Evolutionary conservation across 768 basidiomycete genomes (phyloP), one percentile per base, ranked within the genome.

Genomic region (Boletus rubropictus): DNA sequence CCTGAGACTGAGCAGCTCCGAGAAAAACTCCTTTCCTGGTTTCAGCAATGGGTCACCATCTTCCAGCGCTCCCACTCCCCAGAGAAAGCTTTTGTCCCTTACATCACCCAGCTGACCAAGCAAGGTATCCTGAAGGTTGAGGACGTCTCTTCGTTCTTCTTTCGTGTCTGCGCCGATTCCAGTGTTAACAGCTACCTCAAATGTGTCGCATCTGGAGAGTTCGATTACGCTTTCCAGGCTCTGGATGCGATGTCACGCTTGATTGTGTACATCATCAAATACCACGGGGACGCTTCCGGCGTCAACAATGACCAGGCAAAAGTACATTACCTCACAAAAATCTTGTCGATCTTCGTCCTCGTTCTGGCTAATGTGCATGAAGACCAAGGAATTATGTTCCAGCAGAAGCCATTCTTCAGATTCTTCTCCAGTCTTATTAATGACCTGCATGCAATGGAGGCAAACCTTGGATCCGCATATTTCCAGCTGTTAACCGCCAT

Each of bases 221-320:
- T 76, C 51, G 79, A 80, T 29, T 79, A 80, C 47, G 82, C 89
- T 20, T 97, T 94, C 74, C 92, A 90, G 63, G 88, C 92, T 14
- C 74, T 98, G 58, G 96, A 99, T 66, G 93, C 96, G 1, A 82
- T 97, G 75, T 91, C 95, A 31, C 82, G 92, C 53, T 75, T 99
- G 51, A 90, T 99, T 54, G 88, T 91, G 29, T 92, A 96, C 68
- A 94, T 99, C 70, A 93, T 98, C 80, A 98, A 98, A 73, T 97
- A 98, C 65, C 95, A 98, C 56, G 96, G 94, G 10, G 96, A 99
- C 69, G 89, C 93, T 22, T 82, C 86, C 11, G 92, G 89, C 9
- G 76, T 89, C 49, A 89, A 93, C 68, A 91, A 90, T 58, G 93
- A 95, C 57, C 86, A 91, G 57, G 91, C 93, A 15, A 96, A 96